phyloP scores from a whole-genome alignment of 345 rosid genomes.

The Murraya koenigii region DNA sequence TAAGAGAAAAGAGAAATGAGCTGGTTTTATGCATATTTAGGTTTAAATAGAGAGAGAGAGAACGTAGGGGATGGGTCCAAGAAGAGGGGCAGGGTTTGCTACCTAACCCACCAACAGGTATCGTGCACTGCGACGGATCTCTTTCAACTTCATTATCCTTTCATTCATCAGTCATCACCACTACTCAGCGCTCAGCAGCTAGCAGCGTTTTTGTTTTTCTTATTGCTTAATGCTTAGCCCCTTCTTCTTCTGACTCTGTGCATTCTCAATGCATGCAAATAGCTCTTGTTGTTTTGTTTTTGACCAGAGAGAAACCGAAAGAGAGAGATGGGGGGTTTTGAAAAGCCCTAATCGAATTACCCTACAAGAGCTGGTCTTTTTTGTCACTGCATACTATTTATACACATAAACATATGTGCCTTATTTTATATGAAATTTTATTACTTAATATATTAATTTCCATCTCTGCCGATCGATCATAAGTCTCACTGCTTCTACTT shows the following conservation, averaged over 20 bases:
- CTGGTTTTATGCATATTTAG: constrained; percentile 19
- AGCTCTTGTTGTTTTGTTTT: not conserved
- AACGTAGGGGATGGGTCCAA: constrained; percentile 59
- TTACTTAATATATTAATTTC: not conserved
- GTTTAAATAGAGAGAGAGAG: constrained; percentile 23
- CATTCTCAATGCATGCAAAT: not conserved
- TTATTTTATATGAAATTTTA: not conserved
- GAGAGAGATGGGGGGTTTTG: constrained; percentile 8
- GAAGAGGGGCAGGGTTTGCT: constrained; percentile 56
- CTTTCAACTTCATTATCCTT: constrained; percentile 42
- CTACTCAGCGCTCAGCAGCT: not conserved
- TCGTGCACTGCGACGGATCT: constrained; percentile 45
- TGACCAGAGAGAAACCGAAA: not conserved
- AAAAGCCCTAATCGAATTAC: constrained; percentile 25
- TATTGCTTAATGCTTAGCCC: not conserved
- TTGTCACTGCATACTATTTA: constrained; percentile 11
- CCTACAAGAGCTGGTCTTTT: constrained; percentile 34
- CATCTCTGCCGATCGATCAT: not conserved
- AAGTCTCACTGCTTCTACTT: not conserved
- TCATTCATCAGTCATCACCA: not conserved
- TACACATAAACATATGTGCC: not conserved
- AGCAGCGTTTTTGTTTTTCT: not conserved
- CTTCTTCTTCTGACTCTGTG: not conserved
- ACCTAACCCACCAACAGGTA: constrained; percentile 74
- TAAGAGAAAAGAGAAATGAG: constrained; percentile 30